Conservation (phyloP, 805 yeast species). For the Jamesozyma lodderae region DNA sequence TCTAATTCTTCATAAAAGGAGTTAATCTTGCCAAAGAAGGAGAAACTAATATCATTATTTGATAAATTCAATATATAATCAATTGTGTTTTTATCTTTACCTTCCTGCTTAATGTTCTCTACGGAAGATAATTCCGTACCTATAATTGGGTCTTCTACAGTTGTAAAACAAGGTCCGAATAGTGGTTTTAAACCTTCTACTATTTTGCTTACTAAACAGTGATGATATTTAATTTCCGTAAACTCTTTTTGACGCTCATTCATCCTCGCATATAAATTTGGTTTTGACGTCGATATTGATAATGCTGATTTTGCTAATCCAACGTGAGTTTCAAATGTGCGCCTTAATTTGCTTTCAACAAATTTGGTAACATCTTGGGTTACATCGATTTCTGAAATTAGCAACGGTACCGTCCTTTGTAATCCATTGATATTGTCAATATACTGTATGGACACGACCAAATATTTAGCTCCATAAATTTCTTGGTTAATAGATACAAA, state of each 20-base stretch:
- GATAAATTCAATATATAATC: constrained; percentile 8
- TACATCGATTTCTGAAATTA: constrained; percentile 2
- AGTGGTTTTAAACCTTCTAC: constrained; percentile 1
- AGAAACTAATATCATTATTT: constrained; percentile 7
- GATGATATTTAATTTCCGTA: constrained; percentile 2
- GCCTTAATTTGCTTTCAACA: neutral
- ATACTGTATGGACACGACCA: constrained; percentile 8
- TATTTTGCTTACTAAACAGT: constrained; percentile 4
- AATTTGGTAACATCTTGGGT: neutral
- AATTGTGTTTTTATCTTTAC: constrained; percentile 2
- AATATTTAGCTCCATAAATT: constrained; percentile 6
- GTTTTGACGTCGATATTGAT: constrained; percentile 4
- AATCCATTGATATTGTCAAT: constrained; percentile 4
- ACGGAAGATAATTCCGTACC: neutral
- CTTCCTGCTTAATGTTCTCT: neutral
- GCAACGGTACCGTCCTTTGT: constrained; percentile 6
- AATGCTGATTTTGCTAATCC: constrained; percentile 4
- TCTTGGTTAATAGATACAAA: constrained; percentile 5
- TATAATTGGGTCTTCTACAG: neutral
- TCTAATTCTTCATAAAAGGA: constrained; percentile 10
- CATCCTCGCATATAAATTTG: neutral
- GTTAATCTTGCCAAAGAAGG: constrained; percentile 12
- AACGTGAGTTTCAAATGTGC: constrained; percentile 2
- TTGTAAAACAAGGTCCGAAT: constrained; percentile 1
- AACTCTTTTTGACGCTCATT: neutral